A percentile compares a stretch with the other conserved stretches of the same genome.
Conservation (phyloP, 1,284 basidiomycete genomes). For the Fomitopsis schrenkii region DNA sequence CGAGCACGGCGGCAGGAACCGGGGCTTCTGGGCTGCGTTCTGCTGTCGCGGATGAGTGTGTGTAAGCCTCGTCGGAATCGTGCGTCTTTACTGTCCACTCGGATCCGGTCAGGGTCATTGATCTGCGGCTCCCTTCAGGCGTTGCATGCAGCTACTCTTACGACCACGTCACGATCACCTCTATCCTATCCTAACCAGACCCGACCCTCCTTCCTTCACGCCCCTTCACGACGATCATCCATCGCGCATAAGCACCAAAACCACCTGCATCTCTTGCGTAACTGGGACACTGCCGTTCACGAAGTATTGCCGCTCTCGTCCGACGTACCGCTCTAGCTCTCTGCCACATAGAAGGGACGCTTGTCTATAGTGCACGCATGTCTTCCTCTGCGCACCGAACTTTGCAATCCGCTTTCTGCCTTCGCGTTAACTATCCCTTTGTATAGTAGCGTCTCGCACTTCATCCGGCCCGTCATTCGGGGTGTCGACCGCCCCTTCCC, state of each 20-base stretch:
- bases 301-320: neutral
- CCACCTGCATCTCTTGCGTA: neutral
- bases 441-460: neutral
- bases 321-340: neutral
- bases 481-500: neutral
- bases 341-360: neutral
- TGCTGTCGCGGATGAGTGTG: conserved; percentile 62
- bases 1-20: conserved; percentile 50
- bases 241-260: neutral
- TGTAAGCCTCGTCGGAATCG: neutral
- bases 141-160: neutral
- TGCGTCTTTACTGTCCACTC: neutral
- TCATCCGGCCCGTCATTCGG: neutral
- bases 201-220: neutral
- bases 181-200: neutral
- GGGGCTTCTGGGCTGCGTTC: conserved; percentile 55
- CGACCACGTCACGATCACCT: neutral
- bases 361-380: neutral
- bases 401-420: neutral
- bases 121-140: neutral
- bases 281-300: neutral
- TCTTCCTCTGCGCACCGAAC: neutral
- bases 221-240: neutral
- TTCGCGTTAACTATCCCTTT: neutral
- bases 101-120: neutral